These are phyloP conservation scores for Scheffersomyces amazonensis DNA, from an alignment of 805 yeast species.

Conservation along the genomic window DNA sequence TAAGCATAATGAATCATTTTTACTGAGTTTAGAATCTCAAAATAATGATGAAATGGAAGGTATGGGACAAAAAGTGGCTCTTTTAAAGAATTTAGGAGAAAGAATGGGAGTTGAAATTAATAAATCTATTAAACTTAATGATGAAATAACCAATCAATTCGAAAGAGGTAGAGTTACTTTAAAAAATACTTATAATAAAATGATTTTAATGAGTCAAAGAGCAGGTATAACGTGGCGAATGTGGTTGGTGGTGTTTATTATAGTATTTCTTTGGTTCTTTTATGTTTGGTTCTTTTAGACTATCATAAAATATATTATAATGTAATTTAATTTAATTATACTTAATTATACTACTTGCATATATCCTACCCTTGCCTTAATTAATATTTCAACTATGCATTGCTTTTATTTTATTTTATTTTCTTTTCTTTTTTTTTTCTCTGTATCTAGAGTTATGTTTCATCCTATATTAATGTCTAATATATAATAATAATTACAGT, in stretches of 20 bases:
- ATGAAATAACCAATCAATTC: constrained; percentile 37
- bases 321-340: too few species aligned
- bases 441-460: too few species aligned
- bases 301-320: too few species aligned
- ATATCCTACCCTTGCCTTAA: too few species aligned
- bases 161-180: constrained; percentile 39
- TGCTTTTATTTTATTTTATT: too few species aligned
- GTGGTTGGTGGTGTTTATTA: constrained; percentile 40
- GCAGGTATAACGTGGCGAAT: constrained; percentile 45
- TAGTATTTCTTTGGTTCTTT: constrained; percentile 37
- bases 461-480: too few species aligned
- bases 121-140: constrained; percentile 37
- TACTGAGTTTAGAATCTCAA: constrained; percentile 43
- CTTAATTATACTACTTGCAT: too few species aligned
- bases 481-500: not conserved
- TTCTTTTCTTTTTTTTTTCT: too few species aligned
- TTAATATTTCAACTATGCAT: too few species aligned
- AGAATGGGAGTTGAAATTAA: constrained; percentile 45
- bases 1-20: constrained; percentile 39
- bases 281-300: constrained; percentile 37
- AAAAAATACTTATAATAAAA: constrained; percentile 40
- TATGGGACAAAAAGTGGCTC: constrained; percentile 40
- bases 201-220: constrained; percentile 44
- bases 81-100: constrained; percentile 39
- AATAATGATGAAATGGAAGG: constrained; percentile 39